A percentile compares a stretch with the other conserved stretches of the same genome.
These are phyloP conservation scores for Vigna reflexopilosa DNA, from an alignment of 306 rosid genomes.

Conservation along the genomic window DNA sequence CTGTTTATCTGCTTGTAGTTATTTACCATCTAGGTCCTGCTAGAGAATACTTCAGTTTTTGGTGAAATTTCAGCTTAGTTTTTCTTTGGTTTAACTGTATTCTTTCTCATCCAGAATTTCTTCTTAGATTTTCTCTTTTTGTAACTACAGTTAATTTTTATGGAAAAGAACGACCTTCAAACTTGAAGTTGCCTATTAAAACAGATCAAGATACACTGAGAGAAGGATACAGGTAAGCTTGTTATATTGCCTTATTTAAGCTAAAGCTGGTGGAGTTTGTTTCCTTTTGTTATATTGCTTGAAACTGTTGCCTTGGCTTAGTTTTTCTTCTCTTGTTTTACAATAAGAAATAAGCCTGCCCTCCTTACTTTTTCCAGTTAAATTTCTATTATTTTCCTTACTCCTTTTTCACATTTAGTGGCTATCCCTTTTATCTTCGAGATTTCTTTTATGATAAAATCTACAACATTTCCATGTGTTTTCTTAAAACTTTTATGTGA, in stretches of 20 bases:
- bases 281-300: constrained; percentile 3
- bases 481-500: not conserved
- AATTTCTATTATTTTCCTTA: not conserved
- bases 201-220: constrained; percentile 91
- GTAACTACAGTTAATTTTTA: constrained; percentile 70
- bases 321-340: not conserved
- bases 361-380: not conserved
- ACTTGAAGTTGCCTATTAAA: constrained; percentile 70
- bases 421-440: not conserved
- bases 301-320: constrained; percentile 10
- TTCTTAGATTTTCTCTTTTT: constrained; percentile 25
- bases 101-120: constrained; percentile 5
- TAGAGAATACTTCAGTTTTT: constrained; percentile 22
- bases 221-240: constrained; percentile 82
- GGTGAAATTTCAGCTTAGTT: constrained; percentile 26
- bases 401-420: constrained; percentile 13
- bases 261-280: constrained; percentile 10
- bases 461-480: not conserved
- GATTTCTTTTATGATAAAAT: not conserved
- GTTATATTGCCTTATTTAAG: constrained; percentile 7
- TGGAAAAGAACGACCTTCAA: constrained; percentile 65
- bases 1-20: constrained; percentile 2
- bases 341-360: not conserved
- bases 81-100: constrained; percentile 7
- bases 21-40: constrained; percentile 12